These are phyloP conservation scores for Maudiozyma bulderi DNA, from an alignment of 805 yeast genomes.

Conservation along the genomic window DNA sequence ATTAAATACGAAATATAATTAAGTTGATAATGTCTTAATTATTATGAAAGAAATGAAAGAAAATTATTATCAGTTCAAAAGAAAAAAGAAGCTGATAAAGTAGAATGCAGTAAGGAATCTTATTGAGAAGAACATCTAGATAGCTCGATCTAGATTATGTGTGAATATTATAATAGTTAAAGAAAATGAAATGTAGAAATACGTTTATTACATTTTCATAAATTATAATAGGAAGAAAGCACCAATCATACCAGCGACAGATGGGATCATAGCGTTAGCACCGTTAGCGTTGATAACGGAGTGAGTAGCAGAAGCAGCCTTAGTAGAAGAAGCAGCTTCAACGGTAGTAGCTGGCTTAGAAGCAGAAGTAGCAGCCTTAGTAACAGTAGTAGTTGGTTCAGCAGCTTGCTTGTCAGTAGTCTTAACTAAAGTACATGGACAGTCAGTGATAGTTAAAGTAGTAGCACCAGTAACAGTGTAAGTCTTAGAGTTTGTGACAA, in stretches of 20 bases:
- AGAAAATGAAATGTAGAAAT: background rate
- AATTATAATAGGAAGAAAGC: constrained; percentile 8
- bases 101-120: background rate
- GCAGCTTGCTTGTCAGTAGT: constrained; percentile 1
- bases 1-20: background rate
- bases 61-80: too few relatives aligned
- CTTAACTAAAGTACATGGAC: constrained; percentile 60
- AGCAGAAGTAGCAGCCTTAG: background rate
- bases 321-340: constrained; percentile 7
- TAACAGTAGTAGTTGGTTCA: constrained; percentile 1
- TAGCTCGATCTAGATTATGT: background rate
- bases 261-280: constrained; percentile 6
- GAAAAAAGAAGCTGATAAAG: background rate
- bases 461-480: constrained; percentile 70
- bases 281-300: constrained; percentile 4
- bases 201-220: background rate
- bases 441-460: constrained; percentile 77
- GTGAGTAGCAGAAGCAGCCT: background rate
- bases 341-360: constrained; percentile 4
- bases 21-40: too few relatives aligned
- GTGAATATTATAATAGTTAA: background rate
- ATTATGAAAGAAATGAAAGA: background rate
- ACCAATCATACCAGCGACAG: constrained; percentile 7
- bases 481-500: constrained; percentile 57
- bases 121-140: too few relatives aligned